Percentiles rank a stretch among this genome's conserved stretches.
Conservation (phyloP, 2,329 filamentous ascomycete species). For the Pseudogymnoascus sp. region DNA sequence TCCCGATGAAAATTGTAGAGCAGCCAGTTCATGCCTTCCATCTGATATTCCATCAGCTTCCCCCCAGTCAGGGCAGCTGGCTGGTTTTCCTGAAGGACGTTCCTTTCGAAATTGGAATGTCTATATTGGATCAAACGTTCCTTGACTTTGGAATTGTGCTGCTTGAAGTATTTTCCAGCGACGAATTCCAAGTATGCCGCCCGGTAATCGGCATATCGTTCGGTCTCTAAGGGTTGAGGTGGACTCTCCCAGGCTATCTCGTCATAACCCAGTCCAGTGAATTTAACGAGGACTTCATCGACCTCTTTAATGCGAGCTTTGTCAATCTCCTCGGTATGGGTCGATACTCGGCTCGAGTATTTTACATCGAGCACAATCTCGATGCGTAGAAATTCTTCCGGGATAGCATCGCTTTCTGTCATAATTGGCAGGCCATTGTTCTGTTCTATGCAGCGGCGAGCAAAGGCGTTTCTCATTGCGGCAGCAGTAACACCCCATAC, state of each 20-base stretch:
- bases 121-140: constrained; percentile 63
- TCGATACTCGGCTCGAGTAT: constrained; percentile 45
- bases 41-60: constrained; percentile 85
- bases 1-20: constrained; percentile 78
- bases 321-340: constrained; percentile 59
- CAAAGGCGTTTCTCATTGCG: constrained; percentile 65
- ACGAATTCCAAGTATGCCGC: constrained; percentile 82
- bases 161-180: constrained; percentile 61
- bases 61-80: constrained; percentile 67
- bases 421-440: constrained; percentile 55
- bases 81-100: constrained; percentile 60
- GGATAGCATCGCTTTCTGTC: constrained; percentile 69
- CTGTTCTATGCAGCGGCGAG: constrained; percentile 53
- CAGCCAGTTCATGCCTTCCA: constrained; percentile 91
- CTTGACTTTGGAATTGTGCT: constrained; percentile 49
- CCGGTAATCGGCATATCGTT: constrained; percentile 71
- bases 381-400: constrained; percentile 74
- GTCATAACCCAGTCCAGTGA: constrained; percentile 84
- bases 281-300: constrained; percentile 73
- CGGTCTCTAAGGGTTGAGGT: constrained; percentile 51
- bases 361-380: constrained; percentile 84
- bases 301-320: constrained; percentile 64
- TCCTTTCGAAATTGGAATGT: constrained; percentile 52
- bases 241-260: constrained; percentile 85
- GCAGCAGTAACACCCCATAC: constrained; percentile 60